Evolutionary conservation across 2,329 filamentous ascomycete genomes (phyloP).

Genomic region (Nothopassalora personata): DNA sequence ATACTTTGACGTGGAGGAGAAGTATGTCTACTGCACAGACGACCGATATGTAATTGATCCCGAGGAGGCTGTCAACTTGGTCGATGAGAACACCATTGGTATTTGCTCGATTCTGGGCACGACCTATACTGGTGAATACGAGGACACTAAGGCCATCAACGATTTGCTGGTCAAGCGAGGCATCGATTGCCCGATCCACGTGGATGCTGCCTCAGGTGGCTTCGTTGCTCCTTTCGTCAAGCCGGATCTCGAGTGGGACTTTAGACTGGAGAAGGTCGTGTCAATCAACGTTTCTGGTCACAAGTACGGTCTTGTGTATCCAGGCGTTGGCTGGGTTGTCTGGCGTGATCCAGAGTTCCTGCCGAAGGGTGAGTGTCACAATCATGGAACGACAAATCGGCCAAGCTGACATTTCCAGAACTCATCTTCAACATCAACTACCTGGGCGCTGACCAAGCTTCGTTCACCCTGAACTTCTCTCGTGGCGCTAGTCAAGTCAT

Average conservation of each 20-base stretch:
- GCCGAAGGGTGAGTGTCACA: constrained; percentile 50
- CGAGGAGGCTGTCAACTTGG: constrained; percentile 54
- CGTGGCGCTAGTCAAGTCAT: constrained; percentile 93
- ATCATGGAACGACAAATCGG: neutral
- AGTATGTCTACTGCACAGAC: constrained; percentile 61
- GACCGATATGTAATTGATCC: constrained; percentile 61
- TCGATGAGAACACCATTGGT: constrained; percentile 73
- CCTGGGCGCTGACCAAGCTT: constrained; percentile 88
- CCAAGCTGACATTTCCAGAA: constrained; percentile 43
- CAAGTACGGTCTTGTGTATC: constrained; percentile 78
- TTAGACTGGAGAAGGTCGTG: constrained; percentile 79
- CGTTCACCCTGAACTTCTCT: constrained; percentile 95
- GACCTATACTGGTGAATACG: constrained; percentile 93
- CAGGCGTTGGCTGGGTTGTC: constrained; percentile 88
- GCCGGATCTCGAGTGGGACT: constrained; percentile 84
- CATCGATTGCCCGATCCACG: constrained; percentile 82
- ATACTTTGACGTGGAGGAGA: constrained; percentile 75
- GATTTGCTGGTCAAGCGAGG: constrained; percentile 71
- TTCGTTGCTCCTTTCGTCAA: constrained; percentile 90
- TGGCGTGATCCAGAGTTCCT: constrained; percentile 81
- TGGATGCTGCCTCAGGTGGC: constrained; percentile 86
- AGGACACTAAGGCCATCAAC: constrained; percentile 88
- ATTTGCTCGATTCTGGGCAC: constrained; percentile 89
- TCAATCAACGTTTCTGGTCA: constrained; percentile 94
- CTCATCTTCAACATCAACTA: constrained; percentile 99